Conservation (phyloP, 345 rosid genomes). For the Jatropha curcas region DNA sequence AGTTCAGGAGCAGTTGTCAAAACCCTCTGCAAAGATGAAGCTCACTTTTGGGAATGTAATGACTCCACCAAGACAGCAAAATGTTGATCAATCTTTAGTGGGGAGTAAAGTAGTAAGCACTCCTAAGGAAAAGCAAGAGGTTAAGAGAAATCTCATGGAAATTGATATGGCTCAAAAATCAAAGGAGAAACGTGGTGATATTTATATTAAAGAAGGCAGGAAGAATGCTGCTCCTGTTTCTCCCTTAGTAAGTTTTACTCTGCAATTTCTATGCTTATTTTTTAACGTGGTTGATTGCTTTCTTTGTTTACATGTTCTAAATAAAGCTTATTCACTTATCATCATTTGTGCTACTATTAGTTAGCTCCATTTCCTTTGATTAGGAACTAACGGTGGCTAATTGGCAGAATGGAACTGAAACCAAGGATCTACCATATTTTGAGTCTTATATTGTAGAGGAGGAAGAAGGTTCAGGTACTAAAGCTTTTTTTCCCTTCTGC, state of each 20-base stretch:
- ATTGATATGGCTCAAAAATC: constrained; percentile 25
- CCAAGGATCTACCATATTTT: constrained; percentile 59
- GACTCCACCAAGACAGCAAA: constrained; percentile 37
- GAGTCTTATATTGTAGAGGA: constrained; percentile 72
- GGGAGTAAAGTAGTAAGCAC: constrained; percentile 28
- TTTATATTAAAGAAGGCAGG: constrained; percentile 41
- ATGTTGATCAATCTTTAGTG: constrained; percentile 33
- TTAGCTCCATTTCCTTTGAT: constrained; percentile 1
- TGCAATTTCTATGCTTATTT: not conserved
- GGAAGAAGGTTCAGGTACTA: constrained; percentile 92
- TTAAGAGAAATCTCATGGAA: constrained; percentile 36
- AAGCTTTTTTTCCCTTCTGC: constrained; percentile 1
- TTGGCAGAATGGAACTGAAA: constrained; percentile 51
- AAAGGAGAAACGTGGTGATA: constrained; percentile 31
- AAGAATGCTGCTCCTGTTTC: constrained; percentile 29
- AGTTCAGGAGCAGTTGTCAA: constrained; percentile 27
- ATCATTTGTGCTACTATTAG: not conserved
- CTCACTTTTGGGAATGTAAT: constrained; percentile 21
- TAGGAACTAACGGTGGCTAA: constrained; percentile 7
- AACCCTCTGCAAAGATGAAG: constrained; percentile 32
- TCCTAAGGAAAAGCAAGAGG: constrained; percentile 38
- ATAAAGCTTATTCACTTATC: not conserved
- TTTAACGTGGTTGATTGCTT: not conserved
- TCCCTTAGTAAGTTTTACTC: constrained; percentile 36
- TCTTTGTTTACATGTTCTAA: not conserved